phyloP scores from a whole-genome alignment of 495 filamentous ascomycete species.

The Aspergillus indologenus region DNA sequence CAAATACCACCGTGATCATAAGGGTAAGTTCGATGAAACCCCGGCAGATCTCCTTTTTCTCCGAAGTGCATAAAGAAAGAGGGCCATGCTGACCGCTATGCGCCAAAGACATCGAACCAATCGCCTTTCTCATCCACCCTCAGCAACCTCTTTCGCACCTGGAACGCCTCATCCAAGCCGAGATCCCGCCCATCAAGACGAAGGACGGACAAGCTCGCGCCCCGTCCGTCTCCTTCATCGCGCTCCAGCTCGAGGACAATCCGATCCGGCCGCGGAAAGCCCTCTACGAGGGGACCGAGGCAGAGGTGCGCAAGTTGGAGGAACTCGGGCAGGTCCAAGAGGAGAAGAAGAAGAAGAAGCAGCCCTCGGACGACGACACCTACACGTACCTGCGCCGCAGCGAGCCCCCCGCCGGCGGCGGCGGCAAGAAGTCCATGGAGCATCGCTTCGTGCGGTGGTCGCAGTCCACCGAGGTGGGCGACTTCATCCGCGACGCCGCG shows the following conservation, averaged over 20 bases:
- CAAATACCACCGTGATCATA: constrained; percentile 50
- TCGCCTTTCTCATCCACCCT: constrained; percentile 86
- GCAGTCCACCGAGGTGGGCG: constrained; percentile 82
- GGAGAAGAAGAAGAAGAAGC: not conserved
- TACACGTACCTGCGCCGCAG: constrained; percentile 36
- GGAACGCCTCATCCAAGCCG: constrained; percentile 85
- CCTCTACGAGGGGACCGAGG: constrained; percentile 46
- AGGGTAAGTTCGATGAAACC: constrained; percentile 40
- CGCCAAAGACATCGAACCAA: constrained; percentile 64
- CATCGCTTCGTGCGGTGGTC: constrained; percentile 83
- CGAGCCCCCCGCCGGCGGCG: too few species aligned
- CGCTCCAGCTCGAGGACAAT: constrained; percentile 67
- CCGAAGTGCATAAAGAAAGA: too few species aligned
- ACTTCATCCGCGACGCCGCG: constrained; percentile 91
- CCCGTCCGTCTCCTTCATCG: constrained; percentile 75
- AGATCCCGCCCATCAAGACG: constrained; percentile 67
- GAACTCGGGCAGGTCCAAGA: constrained; percentile 55
- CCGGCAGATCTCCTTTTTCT: too few species aligned
- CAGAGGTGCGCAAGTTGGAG: constrained; percentile 42
- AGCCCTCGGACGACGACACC: constrained; percentile 27
- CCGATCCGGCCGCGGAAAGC: constrained; percentile 48
- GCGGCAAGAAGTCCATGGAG: constrained; percentile 19
- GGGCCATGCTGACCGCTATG: constrained; percentile 42
- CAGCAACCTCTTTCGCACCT: constrained; percentile 92
- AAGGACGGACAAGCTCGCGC: constrained; percentile 60